Conservation (phyloP, 176 grass and related monocot species). For the Oryza officinalis region DNA sequence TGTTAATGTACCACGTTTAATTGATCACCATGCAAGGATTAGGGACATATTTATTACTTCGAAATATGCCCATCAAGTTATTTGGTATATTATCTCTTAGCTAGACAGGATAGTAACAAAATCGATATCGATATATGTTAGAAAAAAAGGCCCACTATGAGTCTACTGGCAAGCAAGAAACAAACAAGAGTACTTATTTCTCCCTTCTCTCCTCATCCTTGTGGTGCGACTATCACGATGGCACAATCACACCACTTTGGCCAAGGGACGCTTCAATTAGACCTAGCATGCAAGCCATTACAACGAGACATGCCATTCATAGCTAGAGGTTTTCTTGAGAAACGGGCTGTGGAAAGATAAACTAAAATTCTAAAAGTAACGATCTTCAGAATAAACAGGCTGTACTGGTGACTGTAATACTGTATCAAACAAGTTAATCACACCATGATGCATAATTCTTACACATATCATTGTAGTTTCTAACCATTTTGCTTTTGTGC, state of each 20-base stretch:
- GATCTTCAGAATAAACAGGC: not conserved
- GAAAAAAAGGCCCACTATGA: not conserved
- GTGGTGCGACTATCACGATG: not conserved
- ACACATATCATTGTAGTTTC: not conserved
- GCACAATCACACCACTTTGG: not conserved
- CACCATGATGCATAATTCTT: not conserved
- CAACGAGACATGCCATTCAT: not conserved
- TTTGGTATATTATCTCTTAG: not conserved
- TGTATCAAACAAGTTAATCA: slow-evolving; percentile 12
- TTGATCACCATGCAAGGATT: not conserved
- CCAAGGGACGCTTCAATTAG: not conserved
- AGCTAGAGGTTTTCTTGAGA: not conserved
- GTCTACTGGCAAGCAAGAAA: not conserved
- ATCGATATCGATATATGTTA: not conserved
- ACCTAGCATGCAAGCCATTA: not conserved
- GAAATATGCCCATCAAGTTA: not conserved
- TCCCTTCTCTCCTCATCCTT: not conserved
- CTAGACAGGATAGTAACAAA: not conserved
- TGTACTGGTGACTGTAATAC: slow-evolving; percentile 1
- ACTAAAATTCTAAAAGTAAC: slow-evolving; percentile 25
- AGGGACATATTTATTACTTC: not conserved
- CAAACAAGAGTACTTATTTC: not conserved
- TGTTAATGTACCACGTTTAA: not conserved
- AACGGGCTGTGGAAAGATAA: not conserved
- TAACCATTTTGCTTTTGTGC: not conserved